These are phyloP conservation scores for Penicillium palitans DNA, from an alignment of 2,329 filamentous ascomycete species.

Conservation along the genomic window DNA sequence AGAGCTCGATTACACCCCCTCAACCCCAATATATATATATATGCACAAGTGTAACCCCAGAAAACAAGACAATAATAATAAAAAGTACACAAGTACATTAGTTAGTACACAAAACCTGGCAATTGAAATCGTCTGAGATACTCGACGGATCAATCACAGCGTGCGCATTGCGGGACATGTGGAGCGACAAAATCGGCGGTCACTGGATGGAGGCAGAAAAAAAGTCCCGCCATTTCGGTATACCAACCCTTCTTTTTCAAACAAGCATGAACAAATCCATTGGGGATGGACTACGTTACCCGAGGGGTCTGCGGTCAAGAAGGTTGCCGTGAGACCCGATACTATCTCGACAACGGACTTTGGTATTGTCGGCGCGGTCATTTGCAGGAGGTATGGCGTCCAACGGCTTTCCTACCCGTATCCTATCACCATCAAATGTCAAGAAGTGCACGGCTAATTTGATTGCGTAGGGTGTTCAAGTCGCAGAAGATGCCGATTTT, in stretches of 20 bases:
- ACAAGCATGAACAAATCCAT: slow-evolving; percentile 33
- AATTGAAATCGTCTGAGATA: neutral
- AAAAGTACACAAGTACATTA: neutral
- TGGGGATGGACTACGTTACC: slow-evolving; percentile 46
- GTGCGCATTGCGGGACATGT: slow-evolving; percentile 6
- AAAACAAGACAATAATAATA: neutral
- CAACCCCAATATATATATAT: neutral
- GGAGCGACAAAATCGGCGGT: slow-evolving; percentile 20
- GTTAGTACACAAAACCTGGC: neutral
- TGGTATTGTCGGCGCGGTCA: slow-evolving; percentile 81
- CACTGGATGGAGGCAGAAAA: slow-evolving; percentile 24
- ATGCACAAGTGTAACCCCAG: neutral
- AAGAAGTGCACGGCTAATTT: neutral
- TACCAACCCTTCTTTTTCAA: slow-evolving; percentile 11
- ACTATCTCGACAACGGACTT: slow-evolving; percentile 72
- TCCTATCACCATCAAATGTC: slow-evolving; percentile 5
- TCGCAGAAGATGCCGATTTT: slow-evolving; percentile 66
- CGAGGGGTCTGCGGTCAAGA: slow-evolving; percentile 56
- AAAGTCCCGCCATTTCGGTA: slow-evolving; percentile 15
- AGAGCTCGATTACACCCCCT: neutral
- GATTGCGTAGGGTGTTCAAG: slow-evolving; percentile 41
- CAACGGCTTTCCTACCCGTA: slow-evolving; percentile 7
- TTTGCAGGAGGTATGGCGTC: slow-evolving; percentile 64
- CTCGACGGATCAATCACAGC: neutral
- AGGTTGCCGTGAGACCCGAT: slow-evolving; percentile 69